These are phyloP conservation scores for Marasmius fiardii DNA, from an alignment of 1,284 basidiomycete species.

Conservation along the genomic window DNA sequence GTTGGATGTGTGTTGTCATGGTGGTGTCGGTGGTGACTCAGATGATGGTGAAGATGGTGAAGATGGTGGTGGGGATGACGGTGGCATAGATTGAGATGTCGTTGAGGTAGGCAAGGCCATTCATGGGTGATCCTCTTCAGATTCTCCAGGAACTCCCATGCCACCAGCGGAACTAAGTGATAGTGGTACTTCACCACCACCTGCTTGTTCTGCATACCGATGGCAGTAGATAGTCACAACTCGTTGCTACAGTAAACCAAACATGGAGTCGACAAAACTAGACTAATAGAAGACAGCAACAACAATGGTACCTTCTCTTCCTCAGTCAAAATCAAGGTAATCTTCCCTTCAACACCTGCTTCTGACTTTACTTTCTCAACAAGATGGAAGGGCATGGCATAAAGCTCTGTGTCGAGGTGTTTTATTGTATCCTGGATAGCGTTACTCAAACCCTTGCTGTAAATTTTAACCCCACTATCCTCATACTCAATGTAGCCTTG, in stretches of 20 bases:
- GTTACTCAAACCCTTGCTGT: no score
- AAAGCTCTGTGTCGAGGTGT: conserved; percentile 32
- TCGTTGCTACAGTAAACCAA: conserved; percentile 9
- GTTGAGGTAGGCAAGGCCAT: conserved; percentile 51
- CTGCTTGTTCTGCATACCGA: background rate
- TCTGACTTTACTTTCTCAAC: conserved; percentile 42
- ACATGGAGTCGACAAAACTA: conserved; percentile 3
- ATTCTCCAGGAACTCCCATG: background rate
- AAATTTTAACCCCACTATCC: no score
- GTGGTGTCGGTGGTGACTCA: conserved; percentile 12
- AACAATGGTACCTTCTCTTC: conserved; percentile 70
- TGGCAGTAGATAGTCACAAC: conserved; percentile 9
- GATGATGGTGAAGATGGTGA: background rate
- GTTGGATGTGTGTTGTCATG: conserved; percentile 9
- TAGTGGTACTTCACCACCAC: background rate
- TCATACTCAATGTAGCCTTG: no score
- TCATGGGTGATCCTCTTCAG: conserved; percentile 1
- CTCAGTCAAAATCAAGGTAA: conserved; percentile 42
- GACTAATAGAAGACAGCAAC: no score
- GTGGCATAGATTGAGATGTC: conserved; percentile 11
- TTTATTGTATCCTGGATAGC: no score
- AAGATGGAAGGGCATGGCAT: conserved; percentile 26
- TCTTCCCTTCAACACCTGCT: conserved; percentile 46
- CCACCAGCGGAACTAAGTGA: background rate
- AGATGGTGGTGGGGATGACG: background rate